Percentiles rank a stretch among this genome's conserved stretches.
Evolutionary conservation across 495 filamentous ascomycete genomes (phyloP).

Genomic region (Tuber aestivum): DNA sequence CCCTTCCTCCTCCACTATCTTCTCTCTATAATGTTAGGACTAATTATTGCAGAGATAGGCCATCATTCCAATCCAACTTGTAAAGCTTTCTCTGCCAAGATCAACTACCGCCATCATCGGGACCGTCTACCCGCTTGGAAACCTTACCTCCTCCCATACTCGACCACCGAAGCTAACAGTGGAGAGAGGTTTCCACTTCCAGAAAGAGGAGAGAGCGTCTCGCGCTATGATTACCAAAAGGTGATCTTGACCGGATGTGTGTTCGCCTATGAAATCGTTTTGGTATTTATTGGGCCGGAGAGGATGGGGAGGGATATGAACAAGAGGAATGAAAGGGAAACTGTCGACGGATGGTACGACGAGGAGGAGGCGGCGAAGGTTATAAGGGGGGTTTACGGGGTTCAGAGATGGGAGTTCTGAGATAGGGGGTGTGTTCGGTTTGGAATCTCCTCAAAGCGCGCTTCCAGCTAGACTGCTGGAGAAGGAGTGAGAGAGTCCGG

Average conservation of each 20-base stretch:
- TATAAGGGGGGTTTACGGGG: too few relatives aligned
- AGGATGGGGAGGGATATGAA: too few relatives aligned
- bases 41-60: conserved; percentile 49
- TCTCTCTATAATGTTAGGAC: too few relatives aligned
- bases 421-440: too few relatives aligned
- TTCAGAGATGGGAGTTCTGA: too few relatives aligned
- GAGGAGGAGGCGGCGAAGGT: too few relatives aligned
- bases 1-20: too few relatives aligned
- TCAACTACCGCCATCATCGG: conserved; percentile 61
- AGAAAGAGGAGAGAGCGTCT: conserved; percentile 45
- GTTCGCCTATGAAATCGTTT: conserved; percentile 67
- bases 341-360: too few relatives aligned
- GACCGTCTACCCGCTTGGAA: conserved; percentile 62
- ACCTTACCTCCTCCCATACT: conserved; percentile 60
- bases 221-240: conserved; percentile 70
- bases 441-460: too few relatives aligned
- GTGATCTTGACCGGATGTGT: conserved; percentile 89
- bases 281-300: conserved; percentile 46
- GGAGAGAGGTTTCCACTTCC: conserved; percentile 67
- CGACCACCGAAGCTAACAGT: conserved; percentile 53
- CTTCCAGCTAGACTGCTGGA: too few relatives aligned
- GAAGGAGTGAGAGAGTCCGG: too few relatives aligned
- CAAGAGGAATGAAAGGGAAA: too few relatives aligned
- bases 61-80: conserved; percentile 68
- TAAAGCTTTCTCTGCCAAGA: conserved; percentile 63